A percentile compares a stretch with the other conserved stretches of the same genome.
Conservation (phyloP, 805 yeast genomes). For the Barnettozyma pratensis region DNA sequence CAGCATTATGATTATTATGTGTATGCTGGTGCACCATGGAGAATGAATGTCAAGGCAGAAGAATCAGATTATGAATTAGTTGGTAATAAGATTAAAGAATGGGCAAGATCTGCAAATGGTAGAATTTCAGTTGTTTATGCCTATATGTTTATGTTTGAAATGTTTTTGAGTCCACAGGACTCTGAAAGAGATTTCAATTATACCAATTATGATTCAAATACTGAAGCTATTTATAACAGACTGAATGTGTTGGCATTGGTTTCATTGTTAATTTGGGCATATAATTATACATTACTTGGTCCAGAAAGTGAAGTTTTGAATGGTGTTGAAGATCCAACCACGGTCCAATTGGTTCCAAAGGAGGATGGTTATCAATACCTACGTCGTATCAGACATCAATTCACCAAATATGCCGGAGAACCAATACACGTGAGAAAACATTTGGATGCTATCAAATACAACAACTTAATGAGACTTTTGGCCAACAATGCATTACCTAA, state of each 20-base stretch:
- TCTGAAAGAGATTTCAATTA: conserved; percentile 34
- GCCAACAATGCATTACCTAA: conserved; percentile 33
- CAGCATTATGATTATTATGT: conserved; percentile 77
- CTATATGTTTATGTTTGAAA: conserved; percentile 55
- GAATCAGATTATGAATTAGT: conserved; percentile 44
- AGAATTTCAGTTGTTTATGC: conserved; percentile 55
- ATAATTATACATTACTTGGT: conserved; percentile 42
- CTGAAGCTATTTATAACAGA: conserved; percentile 43
- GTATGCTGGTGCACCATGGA: conserved; percentile 76
- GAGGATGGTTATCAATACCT: conserved; percentile 50
- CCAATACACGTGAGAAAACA: conserved; percentile 26
- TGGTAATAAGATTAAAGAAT: conserved; percentile 43
- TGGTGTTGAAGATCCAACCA: conserved; percentile 14
- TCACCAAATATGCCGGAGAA: conserved; percentile 31
- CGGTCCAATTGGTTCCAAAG: conserved; percentile 24
- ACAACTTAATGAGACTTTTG: conserved; percentile 36
- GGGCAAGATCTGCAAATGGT: conserved; percentile 46
- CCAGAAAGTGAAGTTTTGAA: conserved; percentile 35
- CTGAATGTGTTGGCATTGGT: conserved; percentile 30
- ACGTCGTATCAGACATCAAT: conserved; percentile 40
- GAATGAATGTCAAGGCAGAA: conserved; percentile 64
- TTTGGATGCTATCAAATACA: conserved; percentile 33
- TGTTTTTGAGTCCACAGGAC: conserved; percentile 52
- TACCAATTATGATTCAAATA: conserved; percentile 42
- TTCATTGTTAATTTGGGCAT: conserved; percentile 43